Evolutionary conservation across 2,329 filamentous ascomycete species (phyloP).

Genomic region (Botryotinia globosa): DNA sequence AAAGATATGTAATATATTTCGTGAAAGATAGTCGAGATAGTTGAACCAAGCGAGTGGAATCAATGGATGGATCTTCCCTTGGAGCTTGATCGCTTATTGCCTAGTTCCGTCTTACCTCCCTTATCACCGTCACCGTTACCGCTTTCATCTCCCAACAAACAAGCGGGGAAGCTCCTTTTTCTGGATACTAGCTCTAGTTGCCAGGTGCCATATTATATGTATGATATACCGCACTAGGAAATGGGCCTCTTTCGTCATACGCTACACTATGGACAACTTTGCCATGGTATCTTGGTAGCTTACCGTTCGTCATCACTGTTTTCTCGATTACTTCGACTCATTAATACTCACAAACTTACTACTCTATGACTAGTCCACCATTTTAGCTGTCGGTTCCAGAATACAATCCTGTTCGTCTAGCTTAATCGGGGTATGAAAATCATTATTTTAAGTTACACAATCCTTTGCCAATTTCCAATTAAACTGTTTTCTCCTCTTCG

Average conservation of each 20-base stretch:
- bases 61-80: neutral
- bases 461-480: neutral
- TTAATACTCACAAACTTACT: neutral
- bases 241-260: neutral
- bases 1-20: neutral
- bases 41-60: neutral
- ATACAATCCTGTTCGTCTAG: neutral
- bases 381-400: neutral
- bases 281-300: neutral
- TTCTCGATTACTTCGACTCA: neutral
- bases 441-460: neutral
- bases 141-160: neutral
- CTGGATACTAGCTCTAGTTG: neutral
- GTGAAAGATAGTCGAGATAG: neutral
- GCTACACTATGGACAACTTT: neutral
- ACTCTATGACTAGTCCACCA: neutral
- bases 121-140: conserved; percentile 4
- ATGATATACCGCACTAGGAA: neutral
- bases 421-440: neutral
- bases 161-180: neutral
- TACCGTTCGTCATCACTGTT: neutral
- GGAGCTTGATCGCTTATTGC: neutral
- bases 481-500: conserved; percentile 7
- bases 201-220: neutral
- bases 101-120: neutral